Evolutionary conservation across 805 yeast genomes (phyloP), one percentile per base, ranked within the genome.

Genomic region (Spathaspora passalidarum): DNA sequence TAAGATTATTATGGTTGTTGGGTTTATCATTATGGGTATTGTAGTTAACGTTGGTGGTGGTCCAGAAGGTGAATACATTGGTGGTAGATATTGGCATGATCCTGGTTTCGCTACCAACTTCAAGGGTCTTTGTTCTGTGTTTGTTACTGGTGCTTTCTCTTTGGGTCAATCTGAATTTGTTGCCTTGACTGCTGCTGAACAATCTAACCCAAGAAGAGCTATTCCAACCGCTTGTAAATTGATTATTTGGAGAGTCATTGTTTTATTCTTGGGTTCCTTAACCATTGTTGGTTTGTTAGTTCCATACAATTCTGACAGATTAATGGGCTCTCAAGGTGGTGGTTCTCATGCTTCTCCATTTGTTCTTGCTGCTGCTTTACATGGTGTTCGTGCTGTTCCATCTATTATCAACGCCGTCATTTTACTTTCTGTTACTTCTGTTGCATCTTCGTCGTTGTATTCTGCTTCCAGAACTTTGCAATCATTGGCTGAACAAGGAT

Each of bases 381-480:
- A 70, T 44, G 69, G 69, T 10, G 65, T 70, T 38, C 51, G 51
- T 19, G 75, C 62, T 5, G 65, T 69, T 46, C 69, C 74, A n/a
- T 64, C 68, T 41, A 66, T 71, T 49, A 67, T 71, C 54, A 71
- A 71, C 47, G 64, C 75, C 17, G 69, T 68, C 26, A 70, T 71
- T 44, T 62, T 71, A 46, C 52, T 71, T 40, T 61, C 73, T 5
- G 73, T 71, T 38, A 67, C 73, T 18, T 68, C 74, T 29, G 74
- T 71, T 44, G 75, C 72, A 6, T 66, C 69, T 21, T 63, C 74
- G 11, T 65, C 75, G 13, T 65, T 71, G 47, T 71, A 71, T 55
- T 69, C 75, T 4, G 62, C 69, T 36, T 68, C 73, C 19, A 62
- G 76, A 59, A 66, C 72, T 39, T 62, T 71, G 45, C 72, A 68